A percentile compares a stretch with the other conserved stretches of the same genome.
Evolutionary conservation across 2,329 filamentous ascomycete species (phyloP).

Genomic region (Sporothrix globosa): DNA sequence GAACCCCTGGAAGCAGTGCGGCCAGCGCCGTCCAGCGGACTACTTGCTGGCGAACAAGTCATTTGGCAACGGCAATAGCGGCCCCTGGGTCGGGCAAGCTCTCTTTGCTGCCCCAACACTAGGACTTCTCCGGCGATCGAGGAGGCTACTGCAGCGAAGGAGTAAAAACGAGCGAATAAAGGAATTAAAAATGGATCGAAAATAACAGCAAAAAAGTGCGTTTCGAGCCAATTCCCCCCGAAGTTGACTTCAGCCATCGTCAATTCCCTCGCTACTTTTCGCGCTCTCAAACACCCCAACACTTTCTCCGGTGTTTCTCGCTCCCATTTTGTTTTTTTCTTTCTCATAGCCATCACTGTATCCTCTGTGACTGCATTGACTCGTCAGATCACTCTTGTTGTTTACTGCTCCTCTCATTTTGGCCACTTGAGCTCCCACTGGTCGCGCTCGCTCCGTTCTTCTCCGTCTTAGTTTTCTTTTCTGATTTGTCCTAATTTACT

Average conservation of each 20-base stretch:
- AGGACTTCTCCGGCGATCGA: slow-evolving; percentile 15
- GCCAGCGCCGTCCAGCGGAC: slow-evolving; percentile 22
- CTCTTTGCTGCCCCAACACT: slow-evolving; percentile 19
- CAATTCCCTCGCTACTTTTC: slow-evolving; percentile 33
- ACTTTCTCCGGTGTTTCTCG: slow-evolving; percentile 29
- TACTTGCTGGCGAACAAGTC: not conserved
- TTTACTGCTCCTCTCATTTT: slow-evolving; percentile 2
- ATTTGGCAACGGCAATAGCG: slow-evolving; percentile 3
- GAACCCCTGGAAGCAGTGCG: not conserved
- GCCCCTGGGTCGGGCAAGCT: slow-evolving; percentile 25
- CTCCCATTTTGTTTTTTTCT: slow-evolving; percentile 8
- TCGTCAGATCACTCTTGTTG: slow-evolving; percentile 11
- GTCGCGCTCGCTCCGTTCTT: slow-evolving; percentile 19
- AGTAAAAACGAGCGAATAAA: slow-evolving; percentile 23
- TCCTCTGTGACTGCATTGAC: slow-evolving; percentile 19
- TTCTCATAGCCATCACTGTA: slow-evolving; percentile 18
- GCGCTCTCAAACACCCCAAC: slow-evolving; percentile 25
- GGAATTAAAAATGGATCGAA: slow-evolving; percentile 21
- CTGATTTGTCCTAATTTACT: not conserved
- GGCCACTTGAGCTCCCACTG: slow-evolving; percentile 14
- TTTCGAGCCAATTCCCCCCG: slow-evolving; percentile 35
- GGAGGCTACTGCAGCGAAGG: slow-evolving; percentile 31
- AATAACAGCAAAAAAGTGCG: slow-evolving; percentile 24
- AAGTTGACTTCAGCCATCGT: slow-evolving; percentile 31
- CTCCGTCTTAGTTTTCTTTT: slow-evolving; percentile 27